Evolutionary conservation across 257 asterid species (phyloP).

Genomic region (Vinca minor): DNA sequence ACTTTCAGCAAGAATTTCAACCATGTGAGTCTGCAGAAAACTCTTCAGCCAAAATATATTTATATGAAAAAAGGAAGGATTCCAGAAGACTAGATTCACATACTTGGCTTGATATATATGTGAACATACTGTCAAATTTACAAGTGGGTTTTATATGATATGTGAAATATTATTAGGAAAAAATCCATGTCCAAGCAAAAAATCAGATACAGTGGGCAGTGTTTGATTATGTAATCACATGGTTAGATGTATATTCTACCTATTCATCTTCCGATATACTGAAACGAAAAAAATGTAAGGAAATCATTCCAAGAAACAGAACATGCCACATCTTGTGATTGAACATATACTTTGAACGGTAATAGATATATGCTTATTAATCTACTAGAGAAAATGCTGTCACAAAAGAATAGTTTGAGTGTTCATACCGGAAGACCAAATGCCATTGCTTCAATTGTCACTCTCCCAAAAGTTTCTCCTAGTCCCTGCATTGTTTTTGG

Average conservation of each 20-base stretch:
- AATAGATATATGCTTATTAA: not conserved
- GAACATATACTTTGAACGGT: not conserved
- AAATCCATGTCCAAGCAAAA: too few species aligned
- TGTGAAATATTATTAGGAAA: too few species aligned
- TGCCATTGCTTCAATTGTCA: slow-evolving; percentile 98
- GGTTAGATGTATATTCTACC: not conserved
- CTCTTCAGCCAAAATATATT: too few species aligned
- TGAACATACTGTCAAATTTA: too few species aligned
- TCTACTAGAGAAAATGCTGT: not conserved
- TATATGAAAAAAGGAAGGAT: too few species aligned
- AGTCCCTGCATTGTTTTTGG: slow-evolving; percentile 56
- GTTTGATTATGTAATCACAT: too few species aligned
- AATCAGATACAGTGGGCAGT: too few species aligned
- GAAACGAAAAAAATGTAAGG: not conserved
- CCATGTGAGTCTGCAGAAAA: too few species aligned
- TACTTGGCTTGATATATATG: too few species aligned
- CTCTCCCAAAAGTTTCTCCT: slow-evolving; percentile 98
- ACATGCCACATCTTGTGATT: not conserved
- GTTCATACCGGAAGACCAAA: slow-evolving; percentile 91
- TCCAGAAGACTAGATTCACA: too few species aligned
- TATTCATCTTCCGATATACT: not conserved
- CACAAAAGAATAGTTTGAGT: slow-evolving; percentile 11
- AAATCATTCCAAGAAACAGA: not conserved
- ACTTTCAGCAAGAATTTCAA: too few species aligned
- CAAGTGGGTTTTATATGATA: too few species aligned